phyloP scores from a whole-genome alignment of 2,329 filamentous ascomycete species.

The Gremmenia infestans region DNA sequence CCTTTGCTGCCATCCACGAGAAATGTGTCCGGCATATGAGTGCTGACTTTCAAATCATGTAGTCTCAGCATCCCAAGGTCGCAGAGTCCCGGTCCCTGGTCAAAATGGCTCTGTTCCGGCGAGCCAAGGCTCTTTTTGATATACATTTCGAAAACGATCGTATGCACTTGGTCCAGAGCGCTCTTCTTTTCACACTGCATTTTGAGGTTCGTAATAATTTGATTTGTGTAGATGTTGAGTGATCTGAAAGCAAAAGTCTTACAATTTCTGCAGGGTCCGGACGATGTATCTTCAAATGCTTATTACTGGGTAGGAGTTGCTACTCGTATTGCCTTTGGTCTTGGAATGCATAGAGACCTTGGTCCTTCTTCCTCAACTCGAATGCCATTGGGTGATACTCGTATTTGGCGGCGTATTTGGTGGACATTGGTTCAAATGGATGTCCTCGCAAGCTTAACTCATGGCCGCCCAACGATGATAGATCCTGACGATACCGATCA shows the following conservation, averaged over 20 bases:
- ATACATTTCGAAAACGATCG: slow-evolving; percentile 28
- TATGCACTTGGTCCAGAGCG: slow-evolving; percentile 25
- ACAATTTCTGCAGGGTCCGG: slow-evolving; percentile 21
- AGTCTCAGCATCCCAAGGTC: slow-evolving; percentile 20
- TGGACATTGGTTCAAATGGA: slow-evolving; percentile 12
- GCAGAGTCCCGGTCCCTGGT: slow-evolving; percentile 17
- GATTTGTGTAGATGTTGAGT: too few species aligned
- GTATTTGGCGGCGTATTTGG: slow-evolving; percentile 14
- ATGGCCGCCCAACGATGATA: slow-evolving; percentile 14
- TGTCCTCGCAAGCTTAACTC: slow-evolving; percentile 3
- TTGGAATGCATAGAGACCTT: slow-evolving; percentile 27
- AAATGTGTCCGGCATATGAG: too few species aligned
- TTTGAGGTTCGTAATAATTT: too few species aligned
- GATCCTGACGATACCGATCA: slow-evolving; percentile 11
- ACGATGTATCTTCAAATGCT: slow-evolving; percentile 20
- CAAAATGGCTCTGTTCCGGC: slow-evolving; percentile 25
- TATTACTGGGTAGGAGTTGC: slow-evolving; percentile 30
- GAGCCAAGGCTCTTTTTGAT: slow-evolving; percentile 27
- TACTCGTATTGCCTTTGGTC: slow-evolving; percentile 26
- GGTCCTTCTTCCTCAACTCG: neutral
- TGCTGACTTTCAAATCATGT: too few species aligned
- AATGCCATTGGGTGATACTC: slow-evolving; percentile 6
- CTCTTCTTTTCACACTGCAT: slow-evolving; percentile 22
- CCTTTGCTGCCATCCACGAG: too few species aligned
- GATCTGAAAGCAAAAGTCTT: slow-evolving; percentile 4